Evolutionary conservation across 2,329 filamentous ascomycete genomes (phyloP).

Genomic region (Cytospora paraplurivora): DNA sequence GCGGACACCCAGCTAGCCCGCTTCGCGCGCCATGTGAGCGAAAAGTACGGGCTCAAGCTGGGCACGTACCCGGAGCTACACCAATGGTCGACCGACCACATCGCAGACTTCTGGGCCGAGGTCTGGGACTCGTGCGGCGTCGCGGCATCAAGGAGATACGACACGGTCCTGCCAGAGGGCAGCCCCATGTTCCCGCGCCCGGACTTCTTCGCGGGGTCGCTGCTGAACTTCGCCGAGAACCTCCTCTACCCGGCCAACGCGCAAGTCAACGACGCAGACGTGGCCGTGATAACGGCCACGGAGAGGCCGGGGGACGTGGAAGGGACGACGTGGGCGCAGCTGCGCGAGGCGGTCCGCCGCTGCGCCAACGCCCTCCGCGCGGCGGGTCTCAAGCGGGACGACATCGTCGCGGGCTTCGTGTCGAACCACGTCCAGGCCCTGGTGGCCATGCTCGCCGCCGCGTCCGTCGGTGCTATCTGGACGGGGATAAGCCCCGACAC

Average conservation of each 20-base stretch:
- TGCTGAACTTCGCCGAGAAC: slow-evolving; percentile 93
- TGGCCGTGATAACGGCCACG: slow-evolving; percentile 79
- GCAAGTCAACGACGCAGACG: slow-evolving; percentile 56
- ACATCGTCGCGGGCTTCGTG: slow-evolving; percentile 73
- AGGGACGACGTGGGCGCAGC: slow-evolving; percentile 70
- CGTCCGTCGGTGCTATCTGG: slow-evolving; percentile 86
- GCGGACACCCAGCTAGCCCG: slow-evolving; percentile 69
- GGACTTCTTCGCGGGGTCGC: slow-evolving; percentile 77
- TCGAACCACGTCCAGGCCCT: slow-evolving; percentile 88
- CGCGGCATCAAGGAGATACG: slow-evolving; percentile 64
- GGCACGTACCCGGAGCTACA: slow-evolving; percentile 74
- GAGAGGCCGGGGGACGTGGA: slow-evolving; percentile 65
- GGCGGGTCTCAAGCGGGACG: slow-evolving; percentile 58
- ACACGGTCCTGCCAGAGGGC: slow-evolving; percentile 50
- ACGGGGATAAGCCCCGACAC: slow-evolving; percentile 92
- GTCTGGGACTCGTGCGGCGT: slow-evolving; percentile 84
- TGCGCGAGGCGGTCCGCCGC: slow-evolving; percentile 74
- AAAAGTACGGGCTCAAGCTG: slow-evolving; percentile 65
- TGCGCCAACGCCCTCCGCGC: slow-evolving; percentile 72
- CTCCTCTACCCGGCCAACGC: slow-evolving; percentile 73
- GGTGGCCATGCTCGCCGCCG: slow-evolving; percentile 82
- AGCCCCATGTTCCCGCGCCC: slow-evolving; percentile 81
- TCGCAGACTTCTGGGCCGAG: slow-evolving; percentile 79
- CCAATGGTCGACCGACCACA: slow-evolving; percentile 79
- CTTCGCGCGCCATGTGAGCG: slow-evolving; percentile 70